These are phyloP conservation scores for Diaporthe citrichinensis DNA, from an alignment of 2,329 filamentous ascomycete species.

Conservation along the genomic window DNA sequence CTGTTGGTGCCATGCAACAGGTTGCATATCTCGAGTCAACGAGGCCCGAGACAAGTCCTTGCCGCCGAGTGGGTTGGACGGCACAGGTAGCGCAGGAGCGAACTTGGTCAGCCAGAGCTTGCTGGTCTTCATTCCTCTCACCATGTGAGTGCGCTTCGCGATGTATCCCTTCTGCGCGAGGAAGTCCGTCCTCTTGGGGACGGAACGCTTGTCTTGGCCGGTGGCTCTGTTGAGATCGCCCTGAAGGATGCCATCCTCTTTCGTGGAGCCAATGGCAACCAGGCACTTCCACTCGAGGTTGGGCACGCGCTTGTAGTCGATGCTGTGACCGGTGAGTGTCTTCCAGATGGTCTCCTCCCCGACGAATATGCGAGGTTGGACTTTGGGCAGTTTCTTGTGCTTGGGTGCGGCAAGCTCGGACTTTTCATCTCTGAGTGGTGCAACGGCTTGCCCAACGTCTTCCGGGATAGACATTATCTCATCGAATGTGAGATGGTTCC, in stretches of 20 bases:
- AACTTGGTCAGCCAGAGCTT: slow-evolving; percentile 73
- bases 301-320: slow-evolving; percentile 71
- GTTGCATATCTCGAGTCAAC: slow-evolving; percentile 59
- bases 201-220: slow-evolving; percentile 74
- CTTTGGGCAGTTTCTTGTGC: slow-evolving; percentile 33
- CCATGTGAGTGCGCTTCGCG: slow-evolving; percentile 71
- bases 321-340: slow-evolving; percentile 70
- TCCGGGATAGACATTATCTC: slow-evolving; percentile 56
- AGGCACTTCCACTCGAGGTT: slow-evolving; percentile 72
- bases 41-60: slow-evolving; percentile 51
- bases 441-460: slow-evolving; percentile 40
- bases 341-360: slow-evolving; percentile 72
- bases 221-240: slow-evolving; percentile 71
- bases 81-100: slow-evolving; percentile 57
- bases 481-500: slow-evolving; percentile 56
- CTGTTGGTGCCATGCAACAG: slow-evolving; percentile 68
- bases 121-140: slow-evolving; percentile 72
- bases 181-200: slow-evolving; percentile 72
- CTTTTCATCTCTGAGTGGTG: background rate
- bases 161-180: slow-evolving; percentile 74
- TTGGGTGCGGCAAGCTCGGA: slow-evolving; percentile 20
- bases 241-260: slow-evolving; percentile 70
- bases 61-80: slow-evolving; percentile 42
- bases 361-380: slow-evolving; percentile 59
- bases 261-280: slow-evolving; percentile 69